Conservation (phyloP, 2,329 filamentous ascomycete genomes). For the Ophiostoma triangulosporum region DNA sequence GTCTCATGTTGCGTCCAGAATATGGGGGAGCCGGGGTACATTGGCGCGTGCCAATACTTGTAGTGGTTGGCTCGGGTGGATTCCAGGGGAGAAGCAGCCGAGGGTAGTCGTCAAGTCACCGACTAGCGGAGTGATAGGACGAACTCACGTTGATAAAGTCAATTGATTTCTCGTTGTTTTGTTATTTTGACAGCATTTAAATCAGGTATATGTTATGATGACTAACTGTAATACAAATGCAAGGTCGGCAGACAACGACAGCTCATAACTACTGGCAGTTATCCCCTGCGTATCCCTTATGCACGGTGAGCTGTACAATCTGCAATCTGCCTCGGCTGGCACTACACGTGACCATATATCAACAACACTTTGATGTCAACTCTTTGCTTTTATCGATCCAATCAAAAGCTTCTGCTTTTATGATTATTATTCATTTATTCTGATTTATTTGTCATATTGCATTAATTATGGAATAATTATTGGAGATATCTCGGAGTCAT, state of each 20-base stretch:
- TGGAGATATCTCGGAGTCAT: neutral
- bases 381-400: too few species aligned
- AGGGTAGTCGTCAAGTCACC: neutral
- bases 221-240: too few species aligned
- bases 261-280: neutral
- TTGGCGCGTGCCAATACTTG: neutral
- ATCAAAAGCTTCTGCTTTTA: too few species aligned
- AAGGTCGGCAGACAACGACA: too few species aligned
- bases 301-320: neutral
- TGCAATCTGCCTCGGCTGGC: neutral
- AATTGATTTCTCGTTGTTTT: too few species aligned
- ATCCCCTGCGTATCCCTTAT: neutral
- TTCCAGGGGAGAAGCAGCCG: neutral
- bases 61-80: neutral
- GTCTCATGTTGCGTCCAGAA: neutral
- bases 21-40: neutral
- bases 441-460: neutral
- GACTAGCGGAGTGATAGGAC: neutral
- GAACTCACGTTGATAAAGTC: too few species aligned
- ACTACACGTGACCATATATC: too few species aligned
- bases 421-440: too few species aligned
- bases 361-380: too few species aligned
- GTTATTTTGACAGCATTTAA: too few species aligned
- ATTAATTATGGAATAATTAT: neutral
- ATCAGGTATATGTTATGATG: too few species aligned